phyloP scores from a whole-genome alignment of 768 basidiomycete genomes.

The Rubroboletus pulcherrimus region DNA sequence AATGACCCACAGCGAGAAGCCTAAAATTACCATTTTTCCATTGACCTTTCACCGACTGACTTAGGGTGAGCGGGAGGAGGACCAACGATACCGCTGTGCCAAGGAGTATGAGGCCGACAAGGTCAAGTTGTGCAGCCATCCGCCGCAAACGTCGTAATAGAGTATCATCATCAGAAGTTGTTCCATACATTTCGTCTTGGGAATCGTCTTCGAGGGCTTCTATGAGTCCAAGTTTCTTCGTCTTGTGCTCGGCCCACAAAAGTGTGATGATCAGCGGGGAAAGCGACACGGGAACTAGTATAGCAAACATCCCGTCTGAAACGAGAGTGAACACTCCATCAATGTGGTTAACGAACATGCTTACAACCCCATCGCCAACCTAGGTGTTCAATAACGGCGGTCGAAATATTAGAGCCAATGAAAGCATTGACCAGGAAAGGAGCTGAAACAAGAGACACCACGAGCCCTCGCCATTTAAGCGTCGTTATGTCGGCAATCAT shows the following conservation, averaged over 20 bases:
- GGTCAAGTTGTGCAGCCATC: constrained; percentile 39
- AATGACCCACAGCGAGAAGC: not conserved
- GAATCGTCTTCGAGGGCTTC: constrained; percentile 1
- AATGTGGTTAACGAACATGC: constrained; percentile 22
- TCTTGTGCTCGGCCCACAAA: constrained; percentile 51
- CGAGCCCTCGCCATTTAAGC: constrained; percentile 52
- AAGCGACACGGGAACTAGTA: constrained; percentile 49
- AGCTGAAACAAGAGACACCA: constrained; percentile 42
- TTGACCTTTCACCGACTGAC: constrained; percentile 34
- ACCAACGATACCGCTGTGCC: constrained; percentile 48
- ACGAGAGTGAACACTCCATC: not conserved
- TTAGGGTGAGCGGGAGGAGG: constrained; percentile 53
- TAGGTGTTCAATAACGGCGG: constrained; percentile 38
- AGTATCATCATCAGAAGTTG: not conserved
- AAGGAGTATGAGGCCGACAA: constrained; percentile 49
- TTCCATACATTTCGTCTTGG: not conserved
- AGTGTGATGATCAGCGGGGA: constrained; percentile 52
- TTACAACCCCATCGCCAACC: constrained; percentile 72
- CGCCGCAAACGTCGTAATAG: constrained; percentile 12
- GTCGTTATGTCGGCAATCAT: constrained; percentile 62
- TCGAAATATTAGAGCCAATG: constrained; percentile 60
- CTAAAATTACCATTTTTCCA: constrained; percentile 42
- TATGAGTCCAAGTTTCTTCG: constrained; percentile 37
- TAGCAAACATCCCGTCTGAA: constrained; percentile 54
- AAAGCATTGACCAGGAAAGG: constrained; percentile 64